Conservation (phyloP, 2,329 filamentous ascomycete species). For the Alternaria arborescens region DNA sequence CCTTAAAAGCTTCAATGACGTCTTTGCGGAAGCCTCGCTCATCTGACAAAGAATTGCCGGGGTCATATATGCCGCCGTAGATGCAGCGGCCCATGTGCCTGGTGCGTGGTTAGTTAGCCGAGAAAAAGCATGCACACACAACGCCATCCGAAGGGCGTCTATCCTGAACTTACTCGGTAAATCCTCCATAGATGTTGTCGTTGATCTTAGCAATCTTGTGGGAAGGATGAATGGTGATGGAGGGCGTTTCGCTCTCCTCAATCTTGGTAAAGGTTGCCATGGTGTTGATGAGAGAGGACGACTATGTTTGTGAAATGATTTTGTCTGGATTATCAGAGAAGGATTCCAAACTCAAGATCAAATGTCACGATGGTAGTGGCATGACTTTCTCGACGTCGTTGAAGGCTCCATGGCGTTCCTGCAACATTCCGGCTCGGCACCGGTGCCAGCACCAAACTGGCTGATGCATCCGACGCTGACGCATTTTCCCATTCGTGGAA, state of each 20-base stretch:
- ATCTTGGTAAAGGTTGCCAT: constrained; percentile 81
- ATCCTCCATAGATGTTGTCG: constrained; percentile 83
- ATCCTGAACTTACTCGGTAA: constrained; percentile 72
- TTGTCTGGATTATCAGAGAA: neutral
- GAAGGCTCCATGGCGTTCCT: constrained; percentile 20
- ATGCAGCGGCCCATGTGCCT: constrained; percentile 91
- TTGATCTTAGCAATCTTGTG: constrained; percentile 77
- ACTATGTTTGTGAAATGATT: neutral
- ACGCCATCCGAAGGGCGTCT: neutral
- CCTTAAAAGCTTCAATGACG: constrained; percentile 76
- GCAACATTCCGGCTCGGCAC: constrained; percentile 11
- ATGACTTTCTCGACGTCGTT: constrained; percentile 17
- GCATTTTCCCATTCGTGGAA: constrained; percentile 14
- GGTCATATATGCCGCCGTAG: constrained; percentile 86
- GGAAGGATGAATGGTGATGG: constrained; percentile 70
- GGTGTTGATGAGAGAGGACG: neutral
- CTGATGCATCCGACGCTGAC: constrained; percentile 5
- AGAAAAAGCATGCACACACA: constrained; percentile 5
- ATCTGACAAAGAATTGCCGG: constrained; percentile 75
- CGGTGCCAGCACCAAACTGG: constrained; percentile 14
- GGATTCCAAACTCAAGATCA: neutral
- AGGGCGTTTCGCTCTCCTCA: constrained; percentile 65
- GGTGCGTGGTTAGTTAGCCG: constrained; percentile 35
- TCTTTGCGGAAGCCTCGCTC: constrained; percentile 79
- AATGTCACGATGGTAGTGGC: constrained; percentile 10